Base-by-base conservation (phyloP, 495 filamentous ascomycete genomes). In the Annulohypoxylon moriforme region DNA sequence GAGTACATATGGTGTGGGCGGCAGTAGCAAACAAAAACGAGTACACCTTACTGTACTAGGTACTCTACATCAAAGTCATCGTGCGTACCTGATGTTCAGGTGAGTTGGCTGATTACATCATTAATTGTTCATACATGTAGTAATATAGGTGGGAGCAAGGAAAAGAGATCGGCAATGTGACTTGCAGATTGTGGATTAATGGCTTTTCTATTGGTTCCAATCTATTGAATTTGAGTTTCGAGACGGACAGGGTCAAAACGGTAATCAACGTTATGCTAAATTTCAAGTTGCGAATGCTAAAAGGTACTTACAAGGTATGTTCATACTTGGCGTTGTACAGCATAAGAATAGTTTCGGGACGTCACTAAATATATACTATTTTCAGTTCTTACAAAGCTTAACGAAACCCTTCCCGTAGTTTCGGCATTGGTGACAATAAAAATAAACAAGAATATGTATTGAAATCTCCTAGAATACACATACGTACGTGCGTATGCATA, bases 81-180 rank as follows among this genome's bases (percentile, higher is more conserved):
- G 24, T 42, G 24, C 40, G 46, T 49, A 25, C 31, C 18, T 20
- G 13, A 34, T 38, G n/a, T 18, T 44, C 16, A 61, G 14, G 34
- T 36, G 42, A 60, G 44, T 55, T 60, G 55, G 56, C 47, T 61
- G 53, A 60, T 69, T 73, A 65, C 65, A 73, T 73, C 65, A 69
- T 68, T 60, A 64, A 69, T 68, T 62, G 58, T 68, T 69, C 55
- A 67, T 36, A 60, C 16, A 27, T 55, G 52, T 56, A 58, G 34
- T 42, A 62, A 66, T 57, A 65, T 59, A 68, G 22, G 65, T 60
- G 56, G 65, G 55, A 69, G 33, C 14, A 55, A 50, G 66, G 55
- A 55, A 65, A 34, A 55, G 53, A 59, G 66, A 69, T 69, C 66
- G 49, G 49, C 71, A 73, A 69, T 67, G 71, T 69, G 71, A 69